Conservation (phyloP, 2,329 filamentous ascomycete genomes). For the Exophiala lecanii-corni region DNA sequence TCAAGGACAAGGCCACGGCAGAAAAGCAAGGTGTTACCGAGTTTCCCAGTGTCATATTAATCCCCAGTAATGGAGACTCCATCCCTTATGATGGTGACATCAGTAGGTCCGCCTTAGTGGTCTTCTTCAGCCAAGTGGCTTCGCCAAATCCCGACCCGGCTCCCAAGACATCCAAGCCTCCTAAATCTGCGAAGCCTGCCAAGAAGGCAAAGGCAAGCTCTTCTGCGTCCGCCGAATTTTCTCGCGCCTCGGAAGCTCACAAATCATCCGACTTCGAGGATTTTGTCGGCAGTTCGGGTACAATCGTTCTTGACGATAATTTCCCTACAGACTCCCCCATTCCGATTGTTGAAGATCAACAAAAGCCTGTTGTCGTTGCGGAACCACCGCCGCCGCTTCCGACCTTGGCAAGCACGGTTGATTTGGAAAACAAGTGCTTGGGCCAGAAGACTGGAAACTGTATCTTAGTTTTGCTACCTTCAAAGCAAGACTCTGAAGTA, state of each 20-base stretch:
- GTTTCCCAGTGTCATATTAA: slow-evolving; percentile 75
- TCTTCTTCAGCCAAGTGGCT: slow-evolving; percentile 76
- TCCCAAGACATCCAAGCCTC: slow-evolving; percentile 35
- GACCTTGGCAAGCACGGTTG: slow-evolving; percentile 58
- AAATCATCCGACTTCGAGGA: slow-evolving; percentile 46
- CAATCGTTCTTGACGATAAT: slow-evolving; percentile 45
- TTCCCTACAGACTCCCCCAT: slow-evolving; percentile 53
- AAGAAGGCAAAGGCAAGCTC: slow-evolving; percentile 35
- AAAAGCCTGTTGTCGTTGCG: slow-evolving; percentile 46
- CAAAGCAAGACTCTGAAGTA: slow-evolving; percentile 47
- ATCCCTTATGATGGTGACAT: slow-evolving; percentile 76
- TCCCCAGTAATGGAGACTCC: slow-evolving; percentile 66
- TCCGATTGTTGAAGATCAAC: slow-evolving; percentile 42
- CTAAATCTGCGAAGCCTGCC: slow-evolving; percentile 24
- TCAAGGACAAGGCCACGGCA: slow-evolving; percentile 72
- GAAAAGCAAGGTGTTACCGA: slow-evolving; percentile 70
- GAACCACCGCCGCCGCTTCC: slow-evolving; percentile 60
- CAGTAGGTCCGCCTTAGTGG: slow-evolving; percentile 75
- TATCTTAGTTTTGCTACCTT: slow-evolving; percentile 68
- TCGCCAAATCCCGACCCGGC: slow-evolving; percentile 74
- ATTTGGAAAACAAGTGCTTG: slow-evolving; percentile 68
- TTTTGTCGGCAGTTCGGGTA: slow-evolving; percentile 45
- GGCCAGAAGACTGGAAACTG: slow-evolving; percentile 74
- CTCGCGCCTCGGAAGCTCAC: slow-evolving; percentile 49
- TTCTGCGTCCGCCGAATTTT: slow-evolving; percentile 46